Evolutionary conservation across 1,284 basidiomycete genomes (phyloP).

Genomic region (Wallemia mellicola): DNA sequence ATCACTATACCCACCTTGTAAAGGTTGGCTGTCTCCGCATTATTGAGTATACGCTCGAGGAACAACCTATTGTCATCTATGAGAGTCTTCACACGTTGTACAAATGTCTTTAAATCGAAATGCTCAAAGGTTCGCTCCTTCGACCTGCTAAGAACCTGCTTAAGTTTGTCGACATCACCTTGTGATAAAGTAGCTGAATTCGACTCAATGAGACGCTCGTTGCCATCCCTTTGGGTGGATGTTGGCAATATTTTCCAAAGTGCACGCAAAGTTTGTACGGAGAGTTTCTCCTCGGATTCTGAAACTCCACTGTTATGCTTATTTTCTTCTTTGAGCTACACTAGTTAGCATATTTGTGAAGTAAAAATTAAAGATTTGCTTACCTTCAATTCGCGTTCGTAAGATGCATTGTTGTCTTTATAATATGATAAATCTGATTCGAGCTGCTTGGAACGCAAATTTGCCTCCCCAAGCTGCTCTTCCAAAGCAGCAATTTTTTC

Average conservation of each 20-base stretch:
- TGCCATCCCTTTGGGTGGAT: not conserved
- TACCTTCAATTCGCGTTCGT: not conserved
- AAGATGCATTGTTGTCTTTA: not conserved
- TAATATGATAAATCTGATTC: not conserved
- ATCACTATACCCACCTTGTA: not conserved
- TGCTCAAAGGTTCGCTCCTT: not conserved
- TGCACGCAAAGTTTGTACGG: too few relatives aligned
- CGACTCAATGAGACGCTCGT: not conserved
- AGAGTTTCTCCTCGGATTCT: too few relatives aligned
- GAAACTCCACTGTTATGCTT: not conserved
- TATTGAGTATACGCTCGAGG: not conserved
- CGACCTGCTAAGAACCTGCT: not conserved
- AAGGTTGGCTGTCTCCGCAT: not conserved
- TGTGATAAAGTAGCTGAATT: not conserved
- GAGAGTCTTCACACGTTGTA: not conserved
- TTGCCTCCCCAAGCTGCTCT: not conserved
- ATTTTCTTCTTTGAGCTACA: not conserved
- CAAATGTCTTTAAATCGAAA: not conserved
- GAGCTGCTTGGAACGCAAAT: not conserved
- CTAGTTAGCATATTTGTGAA: too few relatives aligned
- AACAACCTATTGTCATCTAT: not conserved
- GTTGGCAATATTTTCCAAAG: too few relatives aligned
- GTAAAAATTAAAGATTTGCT: too few relatives aligned
- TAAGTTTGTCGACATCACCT: not conserved
- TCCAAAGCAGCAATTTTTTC: not conserved